Conservation (phyloP, 257 asterid genomes). For the Osmanthus fragrans region DNA sequence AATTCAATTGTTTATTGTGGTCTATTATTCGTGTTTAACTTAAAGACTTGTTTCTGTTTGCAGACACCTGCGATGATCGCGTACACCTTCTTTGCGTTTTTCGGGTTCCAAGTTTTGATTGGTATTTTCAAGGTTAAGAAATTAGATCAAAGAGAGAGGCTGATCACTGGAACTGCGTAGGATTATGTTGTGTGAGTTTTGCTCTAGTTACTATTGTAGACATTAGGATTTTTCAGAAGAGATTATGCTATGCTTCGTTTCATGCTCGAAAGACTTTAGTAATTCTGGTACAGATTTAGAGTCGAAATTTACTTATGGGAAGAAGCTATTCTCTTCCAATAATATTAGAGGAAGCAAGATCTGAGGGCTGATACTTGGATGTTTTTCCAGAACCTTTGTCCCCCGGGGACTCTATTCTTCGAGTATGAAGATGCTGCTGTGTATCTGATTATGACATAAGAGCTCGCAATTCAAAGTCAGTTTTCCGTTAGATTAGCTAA, state of each 20-base stretch:
- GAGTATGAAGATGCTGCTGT: not conserved
- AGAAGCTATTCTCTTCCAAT: not conserved
- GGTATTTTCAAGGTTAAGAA: slow-evolving; percentile 75
- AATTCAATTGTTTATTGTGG: not conserved
- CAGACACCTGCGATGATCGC: slow-evolving; percentile 82
- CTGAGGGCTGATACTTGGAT: not conserved
- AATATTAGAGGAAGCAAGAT: not conserved
- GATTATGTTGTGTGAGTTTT: slow-evolving; percentile 30
- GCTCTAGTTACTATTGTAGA: not conserved
- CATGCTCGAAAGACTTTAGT: not conserved
- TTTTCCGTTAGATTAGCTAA: slow-evolving; percentile 2
- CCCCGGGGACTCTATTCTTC: not conserved
- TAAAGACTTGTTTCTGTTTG: slow-evolving; percentile 12
- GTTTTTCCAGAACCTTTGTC: not conserved
- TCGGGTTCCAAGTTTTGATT: slow-evolving; percentile 76
- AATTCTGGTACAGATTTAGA: slow-evolving; percentile 1
- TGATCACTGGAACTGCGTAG: slow-evolving; percentile 92
- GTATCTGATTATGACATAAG: not conserved
- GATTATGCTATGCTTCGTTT: not conserved
- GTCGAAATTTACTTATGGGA: not conserved
- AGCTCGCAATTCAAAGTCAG: not conserved
- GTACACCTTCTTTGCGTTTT: slow-evolving; percentile 59
- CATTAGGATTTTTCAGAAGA: not conserved
- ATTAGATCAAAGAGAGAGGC: slow-evolving; percentile 77
- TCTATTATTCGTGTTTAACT: slow-evolving; percentile 7